A percentile compares a stretch with the other conserved stretches of the same genome.
Conservation (phyloP, 306 rosid genomes). For the Trichosanthes truncata region DNA sequence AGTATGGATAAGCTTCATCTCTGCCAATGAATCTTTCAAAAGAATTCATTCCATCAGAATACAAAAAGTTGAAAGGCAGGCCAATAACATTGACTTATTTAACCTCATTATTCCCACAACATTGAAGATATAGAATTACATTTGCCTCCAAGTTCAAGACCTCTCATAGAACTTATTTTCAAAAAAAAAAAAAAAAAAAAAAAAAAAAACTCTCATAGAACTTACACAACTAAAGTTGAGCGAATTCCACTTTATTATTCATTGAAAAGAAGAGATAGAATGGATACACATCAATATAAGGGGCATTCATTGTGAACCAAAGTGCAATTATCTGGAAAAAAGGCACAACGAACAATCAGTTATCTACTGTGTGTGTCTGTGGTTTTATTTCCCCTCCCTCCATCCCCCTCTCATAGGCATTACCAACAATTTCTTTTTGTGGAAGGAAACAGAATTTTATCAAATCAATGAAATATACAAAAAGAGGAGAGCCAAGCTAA, state of each 20-base stretch:
- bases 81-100: not conserved
- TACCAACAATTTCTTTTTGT: too few relatives aligned
- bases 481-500: too few relatives aligned
- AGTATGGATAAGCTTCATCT: conserved; percentile 51
- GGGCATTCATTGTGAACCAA: not conserved
- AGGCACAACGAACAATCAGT: not conserved
- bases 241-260: not conserved
- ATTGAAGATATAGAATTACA: not conserved
- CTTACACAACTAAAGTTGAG: not conserved
- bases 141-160: not conserved
- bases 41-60: not conserved
- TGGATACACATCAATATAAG: not conserved
- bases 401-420: too few relatives aligned
- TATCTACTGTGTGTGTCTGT: not conserved
- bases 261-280: not conserved
- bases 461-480: too few relatives aligned
- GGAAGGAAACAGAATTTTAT: too few relatives aligned
- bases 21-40: conserved; percentile 35
- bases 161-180: not conserved
- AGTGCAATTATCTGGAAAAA: not conserved
- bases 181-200: too few relatives aligned
- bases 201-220: not conserved
- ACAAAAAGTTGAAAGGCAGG: not conserved
- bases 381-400: not conserved
- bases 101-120: not conserved